Evolutionary conservation across 1,139 yeast species (phyloP).

Genomic region (Sugiyamaella xylanicola): DNA sequence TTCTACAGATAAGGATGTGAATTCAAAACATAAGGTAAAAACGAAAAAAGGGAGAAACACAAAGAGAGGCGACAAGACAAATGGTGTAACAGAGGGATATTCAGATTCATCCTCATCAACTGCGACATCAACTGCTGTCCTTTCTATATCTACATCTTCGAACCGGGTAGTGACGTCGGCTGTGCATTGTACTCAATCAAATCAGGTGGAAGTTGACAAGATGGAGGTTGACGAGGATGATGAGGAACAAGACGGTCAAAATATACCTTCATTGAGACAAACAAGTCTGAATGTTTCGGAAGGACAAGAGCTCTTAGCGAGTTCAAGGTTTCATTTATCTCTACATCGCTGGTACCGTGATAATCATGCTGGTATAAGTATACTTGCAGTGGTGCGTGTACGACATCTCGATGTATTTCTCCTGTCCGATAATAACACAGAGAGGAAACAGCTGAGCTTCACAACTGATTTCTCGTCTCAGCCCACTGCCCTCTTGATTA

Average conservation of each 20-base stretch:
- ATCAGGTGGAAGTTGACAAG: not conserved
- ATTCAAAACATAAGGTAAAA: not conserved
- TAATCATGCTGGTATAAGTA: not conserved
- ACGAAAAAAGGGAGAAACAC: not conserved
- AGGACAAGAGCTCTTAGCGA: not conserved
- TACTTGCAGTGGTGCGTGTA: conserved; percentile 21
- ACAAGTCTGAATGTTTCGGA: not conserved
- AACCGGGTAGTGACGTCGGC: not conserved
- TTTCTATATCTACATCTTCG: conserved; percentile 7
- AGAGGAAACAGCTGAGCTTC: not conserved
- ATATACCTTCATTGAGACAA: not conserved
- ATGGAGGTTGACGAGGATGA: conserved; percentile 8
- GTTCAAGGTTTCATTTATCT: conserved; percentile 19
- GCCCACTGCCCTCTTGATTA: conserved; percentile 8
- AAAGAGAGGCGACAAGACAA: not conserved
- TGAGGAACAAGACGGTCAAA: not conserved
- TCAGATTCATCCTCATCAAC: not conserved
- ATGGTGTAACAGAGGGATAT: not conserved
- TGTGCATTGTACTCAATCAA: not conserved
- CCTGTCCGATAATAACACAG: not conserved
- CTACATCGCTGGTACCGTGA: conserved; percentile 14
- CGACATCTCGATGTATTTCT: conserved; percentile 20
- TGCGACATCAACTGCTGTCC: not conserved
- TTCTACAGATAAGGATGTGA: conserved; percentile 1
- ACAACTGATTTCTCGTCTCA: conserved; percentile 1